A percentile compares a stretch with the other conserved stretches of the same genome.
Evolutionary conservation across 2,329 filamentous ascomycete genomes (phyloP).

Genomic region (Botrytis aclada): DNA sequence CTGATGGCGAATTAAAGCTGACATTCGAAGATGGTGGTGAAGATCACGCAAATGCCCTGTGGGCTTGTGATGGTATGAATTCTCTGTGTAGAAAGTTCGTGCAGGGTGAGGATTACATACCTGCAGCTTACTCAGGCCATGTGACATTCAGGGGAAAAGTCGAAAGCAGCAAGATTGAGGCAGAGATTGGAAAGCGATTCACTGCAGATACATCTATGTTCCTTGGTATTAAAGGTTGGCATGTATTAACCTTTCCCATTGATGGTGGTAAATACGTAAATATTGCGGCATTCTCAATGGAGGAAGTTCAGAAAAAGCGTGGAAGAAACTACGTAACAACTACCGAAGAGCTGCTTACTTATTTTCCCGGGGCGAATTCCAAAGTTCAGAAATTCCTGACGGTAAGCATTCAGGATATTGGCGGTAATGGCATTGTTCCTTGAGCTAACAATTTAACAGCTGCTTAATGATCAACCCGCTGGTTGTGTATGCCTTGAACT

Average conservation of each 20-base stretch:
- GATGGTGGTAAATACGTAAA: conserved; percentile 14
- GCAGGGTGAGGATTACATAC: conserved; percentile 19
- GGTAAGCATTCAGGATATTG: conserved; percentile 9
- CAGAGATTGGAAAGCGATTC: conserved; percentile 18
- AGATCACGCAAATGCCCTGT: conserved; percentile 17
- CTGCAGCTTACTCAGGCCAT: conserved; percentile 19
- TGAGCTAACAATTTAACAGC: conserved; percentile 7
- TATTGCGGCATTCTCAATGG: conserved; percentile 20
- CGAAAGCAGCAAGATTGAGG: conserved; percentile 10
- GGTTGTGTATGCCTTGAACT: conserved; percentile 20
- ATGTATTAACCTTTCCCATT: conserved; percentile 21
- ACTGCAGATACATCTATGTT: conserved; percentile 22
- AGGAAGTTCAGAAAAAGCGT: conserved; percentile 19
- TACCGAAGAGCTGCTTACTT: conserved; percentile 19
- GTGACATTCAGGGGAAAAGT: conserved; percentile 15
- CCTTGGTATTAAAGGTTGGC: conserved; percentile 18
- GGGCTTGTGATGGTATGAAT: conserved; percentile 24
- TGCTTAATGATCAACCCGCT: conserved; percentile 16
- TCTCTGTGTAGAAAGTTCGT: conserved; percentile 20
- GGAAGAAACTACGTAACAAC: conserved; percentile 19
- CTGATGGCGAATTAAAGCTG: conserved; percentile 15
- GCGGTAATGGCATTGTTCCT: not conserved
- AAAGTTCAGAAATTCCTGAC: conserved; percentile 16
- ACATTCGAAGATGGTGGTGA: conserved; percentile 19
- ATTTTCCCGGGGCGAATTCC: conserved; percentile 19